These are phyloP conservation scores for Nepenthes gracilis DNA, from an alignment of 148 eudicot genomes.

Conservation along the genomic window DNA sequence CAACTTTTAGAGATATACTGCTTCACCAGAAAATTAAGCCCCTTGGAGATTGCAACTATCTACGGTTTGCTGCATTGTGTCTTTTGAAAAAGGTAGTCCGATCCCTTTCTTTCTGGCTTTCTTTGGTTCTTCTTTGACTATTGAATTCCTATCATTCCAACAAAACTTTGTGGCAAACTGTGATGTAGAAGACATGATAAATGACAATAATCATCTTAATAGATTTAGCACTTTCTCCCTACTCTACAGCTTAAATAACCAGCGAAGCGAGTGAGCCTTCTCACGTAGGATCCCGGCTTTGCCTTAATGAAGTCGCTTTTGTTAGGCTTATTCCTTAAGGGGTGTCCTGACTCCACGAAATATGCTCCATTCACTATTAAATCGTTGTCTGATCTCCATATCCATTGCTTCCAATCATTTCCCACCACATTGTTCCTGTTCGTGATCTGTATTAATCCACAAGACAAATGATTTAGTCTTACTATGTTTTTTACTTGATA, in stretches of 20 bases:
- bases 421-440: conserved; percentile 22
- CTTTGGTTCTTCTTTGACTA: too few relatives aligned
- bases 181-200: too few relatives aligned
- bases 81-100: too few relatives aligned
- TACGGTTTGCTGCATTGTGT: too few relatives aligned
- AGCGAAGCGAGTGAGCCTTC: conserved; percentile 24
- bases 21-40: too few relatives aligned
- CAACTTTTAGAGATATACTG: too few relatives aligned
- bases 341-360: conserved; percentile 41
- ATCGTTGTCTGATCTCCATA: conserved; percentile 43
- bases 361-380: conserved; percentile 38
- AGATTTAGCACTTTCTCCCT: conserved; percentile 21
- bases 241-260: conserved; percentile 19
- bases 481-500: neutral
- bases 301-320: conserved; percentile 17
- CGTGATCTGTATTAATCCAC: conserved; percentile 22
- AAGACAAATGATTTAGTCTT: neutral
- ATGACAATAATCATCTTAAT: too few relatives aligned
- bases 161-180: too few relatives aligned
- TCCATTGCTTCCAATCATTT: conserved; percentile 34
- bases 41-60: too few relatives aligned
- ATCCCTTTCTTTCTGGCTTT: too few relatives aligned
- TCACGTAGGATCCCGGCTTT: conserved; percentile 25
- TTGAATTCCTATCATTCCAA: too few relatives aligned
- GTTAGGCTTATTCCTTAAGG: conserved; percentile 8